Conservation (phyloP, 2,329 filamentous ascomycete genomes). For the Ambrosiella cleistominuta region DNA sequence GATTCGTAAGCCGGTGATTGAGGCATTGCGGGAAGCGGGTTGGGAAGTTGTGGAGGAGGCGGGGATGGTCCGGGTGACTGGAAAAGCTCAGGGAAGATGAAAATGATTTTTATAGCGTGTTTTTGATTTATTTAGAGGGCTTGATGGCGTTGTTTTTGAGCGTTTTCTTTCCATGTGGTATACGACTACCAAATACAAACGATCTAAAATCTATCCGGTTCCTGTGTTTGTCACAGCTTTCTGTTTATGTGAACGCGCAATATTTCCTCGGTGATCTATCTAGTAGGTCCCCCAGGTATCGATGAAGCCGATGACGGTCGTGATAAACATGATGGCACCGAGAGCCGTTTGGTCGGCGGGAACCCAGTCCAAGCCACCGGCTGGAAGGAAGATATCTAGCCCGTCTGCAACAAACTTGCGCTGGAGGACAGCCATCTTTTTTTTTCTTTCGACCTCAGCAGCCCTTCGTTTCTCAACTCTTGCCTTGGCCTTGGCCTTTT, state of each 20-base stretch:
- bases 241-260: neutral
- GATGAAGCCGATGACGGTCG: slow-evolving; percentile 41
- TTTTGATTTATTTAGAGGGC: neutral
- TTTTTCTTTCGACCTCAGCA: neutral
- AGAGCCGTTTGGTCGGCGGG: slow-evolving; percentile 32
- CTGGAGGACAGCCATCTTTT: slow-evolving; percentile 18
- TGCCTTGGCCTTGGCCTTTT: neutral
- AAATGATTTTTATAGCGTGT: neutral
- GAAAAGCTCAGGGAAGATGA: neutral
- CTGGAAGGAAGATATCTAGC: slow-evolving; percentile 47
- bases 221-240: neutral
- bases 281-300: slow-evolving; percentile 42
- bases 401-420: slow-evolving; percentile 36
- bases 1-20: slow-evolving; percentile 63
- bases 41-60: slow-evolving; percentile 64
- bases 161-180: too few relatives aligned
- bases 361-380: slow-evolving; percentile 42
- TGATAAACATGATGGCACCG: slow-evolving; percentile 40
- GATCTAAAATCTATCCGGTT: neutral
- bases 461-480: neutral
- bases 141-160: too few relatives aligned
- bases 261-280: neutral
- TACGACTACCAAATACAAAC: too few relatives aligned
- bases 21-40: slow-evolving; percentile 56
- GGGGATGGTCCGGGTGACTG: slow-evolving; percentile 49